These are phyloP conservation scores for Bromus sterilis DNA, from an alignment of 176 grass and related monocot genomes.

Conservation along the genomic window DNA sequence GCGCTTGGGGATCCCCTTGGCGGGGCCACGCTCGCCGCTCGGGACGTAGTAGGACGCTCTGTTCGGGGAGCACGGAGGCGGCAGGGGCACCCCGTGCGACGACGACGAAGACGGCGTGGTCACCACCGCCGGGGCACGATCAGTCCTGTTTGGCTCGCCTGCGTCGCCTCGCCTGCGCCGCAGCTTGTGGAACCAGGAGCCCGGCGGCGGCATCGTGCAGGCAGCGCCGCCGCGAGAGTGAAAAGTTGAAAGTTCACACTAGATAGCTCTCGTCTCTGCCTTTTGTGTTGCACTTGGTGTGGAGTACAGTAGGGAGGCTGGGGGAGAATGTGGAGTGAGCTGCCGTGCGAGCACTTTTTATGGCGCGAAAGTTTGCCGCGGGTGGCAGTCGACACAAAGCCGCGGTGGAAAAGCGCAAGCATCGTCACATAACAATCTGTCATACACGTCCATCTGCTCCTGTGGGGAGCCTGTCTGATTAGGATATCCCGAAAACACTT, in stretches of 20 bases:
- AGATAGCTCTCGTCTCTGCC: neutral
- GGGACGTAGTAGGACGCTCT: slow-evolving; percentile 67
- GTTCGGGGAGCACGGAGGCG: slow-evolving; percentile 40
- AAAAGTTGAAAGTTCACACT: neutral
- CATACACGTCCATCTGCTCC: neutral
- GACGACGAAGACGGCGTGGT: neutral
- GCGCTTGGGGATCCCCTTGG: slow-evolving; percentile 26
- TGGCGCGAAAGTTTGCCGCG: slow-evolving; percentile 26
- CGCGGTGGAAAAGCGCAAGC: slow-evolving; percentile 14
- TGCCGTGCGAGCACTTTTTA: slow-evolving; percentile 29
- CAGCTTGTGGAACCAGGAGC: slow-evolving; percentile 75
- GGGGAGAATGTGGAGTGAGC: neutral
- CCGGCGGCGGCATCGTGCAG: slow-evolving; percentile 35
- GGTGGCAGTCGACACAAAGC: slow-evolving; percentile 20
- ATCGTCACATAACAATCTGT: neutral
- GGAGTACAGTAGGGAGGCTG: neutral
- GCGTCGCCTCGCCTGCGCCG: slow-evolving; percentile 29
- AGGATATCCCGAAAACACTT: neutral
- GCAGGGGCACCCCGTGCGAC: neutral
- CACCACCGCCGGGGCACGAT: neutral
- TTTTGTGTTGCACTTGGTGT: neutral
- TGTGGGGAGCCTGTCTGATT: neutral
- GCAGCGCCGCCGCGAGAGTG: neutral
- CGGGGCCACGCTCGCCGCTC: slow-evolving; percentile 10
- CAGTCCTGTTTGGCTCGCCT: neutral